A percentile compares a stretch with the other conserved stretches of the same genome.
Evolutionary conservation across 108 stramenopile species (phyloP).

Genomic region (Chaetoceros tenuissimus): DNA sequence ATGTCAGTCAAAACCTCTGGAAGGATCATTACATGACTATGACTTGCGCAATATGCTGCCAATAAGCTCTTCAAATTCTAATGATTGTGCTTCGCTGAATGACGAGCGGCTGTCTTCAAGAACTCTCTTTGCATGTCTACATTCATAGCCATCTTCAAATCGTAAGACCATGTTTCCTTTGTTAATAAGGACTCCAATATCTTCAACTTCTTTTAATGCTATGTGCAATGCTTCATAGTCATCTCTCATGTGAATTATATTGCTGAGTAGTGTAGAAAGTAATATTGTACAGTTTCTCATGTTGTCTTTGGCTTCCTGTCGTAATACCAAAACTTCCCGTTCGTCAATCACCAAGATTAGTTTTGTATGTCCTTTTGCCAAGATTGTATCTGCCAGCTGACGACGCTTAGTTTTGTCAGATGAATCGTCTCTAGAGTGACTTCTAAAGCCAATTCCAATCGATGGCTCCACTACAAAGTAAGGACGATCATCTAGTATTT

Average conservation of each 20-base stretch:
- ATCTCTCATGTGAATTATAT: constrained; percentile 56
- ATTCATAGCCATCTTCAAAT: background rate
- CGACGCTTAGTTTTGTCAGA: background rate
- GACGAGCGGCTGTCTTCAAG: background rate
- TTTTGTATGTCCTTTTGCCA: background rate
- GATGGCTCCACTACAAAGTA: background rate
- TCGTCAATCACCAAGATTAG: constrained; percentile 55
- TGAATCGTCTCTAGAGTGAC: constrained; percentile 8
- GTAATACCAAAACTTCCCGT: constrained; percentile 54
- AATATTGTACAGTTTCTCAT: constrained; percentile 41
- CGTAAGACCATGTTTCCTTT: constrained; percentile 1
- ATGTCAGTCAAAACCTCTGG: no score
- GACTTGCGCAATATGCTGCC: no score
- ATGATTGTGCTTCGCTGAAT: no score
- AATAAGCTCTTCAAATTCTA: no score
- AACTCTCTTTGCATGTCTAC: background rate
- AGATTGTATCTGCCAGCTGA: background rate
- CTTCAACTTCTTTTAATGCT: constrained; percentile 35
- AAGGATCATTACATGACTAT: no score
- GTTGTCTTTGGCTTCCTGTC: constrained; percentile 18
- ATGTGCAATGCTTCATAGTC: constrained; percentile 62
- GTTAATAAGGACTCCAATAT: constrained; percentile 21
- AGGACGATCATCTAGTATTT: background rate
- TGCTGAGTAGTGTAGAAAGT: constrained; percentile 35
- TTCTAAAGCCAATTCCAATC: background rate